Evolutionary conservation across 441 rosid species (phyloP), one percentile per base, ranked within the genome.

Genomic region (Codiaeum variegatum): DNA sequence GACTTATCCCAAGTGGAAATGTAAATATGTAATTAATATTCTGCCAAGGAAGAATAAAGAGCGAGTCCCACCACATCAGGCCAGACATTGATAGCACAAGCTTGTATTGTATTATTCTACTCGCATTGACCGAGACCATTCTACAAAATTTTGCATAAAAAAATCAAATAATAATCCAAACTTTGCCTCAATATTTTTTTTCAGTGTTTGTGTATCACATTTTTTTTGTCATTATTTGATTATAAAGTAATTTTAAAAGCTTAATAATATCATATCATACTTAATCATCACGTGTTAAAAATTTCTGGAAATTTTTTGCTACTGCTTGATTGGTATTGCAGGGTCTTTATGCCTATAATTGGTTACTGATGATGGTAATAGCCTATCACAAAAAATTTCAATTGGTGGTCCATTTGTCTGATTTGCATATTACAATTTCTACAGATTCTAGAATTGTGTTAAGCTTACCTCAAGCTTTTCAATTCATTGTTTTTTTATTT

Each of bases 61-160:
- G 28, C 34, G 70, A 63, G 69, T 28, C 77, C 11, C 78, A 84
- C 91, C 87, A 77, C 79, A 76, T 80, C 73, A 42, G 72, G 65
- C 76, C 79, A 83, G 46, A 73, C 67, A 58, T 75, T 19, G 60
- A 86, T 84, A 72, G 83, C 84, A 55, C 91, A 86, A 24, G 87
- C 87, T 76, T 85, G 81, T 18, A 87, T 73, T n/a, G 75, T 66
- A 75, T 87, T 66, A 75, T 87, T 85, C 16, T 83, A 62, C 72
- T 52, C 62, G 69, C 91, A 82, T 77, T 87, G 85, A 26, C 79
- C 81, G 24, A 36, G 75, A 68, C 88, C 91, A 69, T 85, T 75
- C 91, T 87, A 84, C 79, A 82, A 36, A 73, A 24, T 62, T 55
- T 16, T 36, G 19, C 18, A 40, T 47, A 67, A 62, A 54, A 67